Base-by-base conservation (phyloP, 1,284 basidiomycete genomes). In the Termitomyces sp. region DNA sequence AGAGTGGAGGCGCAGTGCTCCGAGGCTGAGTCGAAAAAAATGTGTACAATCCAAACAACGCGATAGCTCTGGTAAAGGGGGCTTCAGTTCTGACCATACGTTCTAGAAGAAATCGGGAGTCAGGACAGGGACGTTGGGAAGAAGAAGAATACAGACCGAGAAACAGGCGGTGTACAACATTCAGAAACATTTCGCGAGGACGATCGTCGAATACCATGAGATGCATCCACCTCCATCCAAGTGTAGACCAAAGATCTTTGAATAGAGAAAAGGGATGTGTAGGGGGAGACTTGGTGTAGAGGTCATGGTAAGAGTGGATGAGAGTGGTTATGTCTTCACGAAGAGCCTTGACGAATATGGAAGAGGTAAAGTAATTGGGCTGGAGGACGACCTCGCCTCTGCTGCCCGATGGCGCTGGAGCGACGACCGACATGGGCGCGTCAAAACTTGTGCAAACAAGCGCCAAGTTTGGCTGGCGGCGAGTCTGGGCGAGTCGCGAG, bases 341-440 rank as follows among this genome's bases (percentile, higher is more conserved):
- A n/a, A 86, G 73, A n/a, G 82, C 71, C 7, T 77, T 67, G 5
- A 88, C 81, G 67, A 83, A 91, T 24, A 85, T 65, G 0, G 85
- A 88, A 1, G 87, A 90, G 0, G 87, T 87, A 62, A 89, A 90
- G 66, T 86, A 90, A 19, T 75, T 71, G 0, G 86, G 86, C 63
- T 91, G 88, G 2, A 90, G 70, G 42, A 78, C 71, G 57, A 84
- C 66, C 26, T 84, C 79, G 12, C 88, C 85, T 9, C 83, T 77
- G 48, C 62, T 64, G 12, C 68, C 63, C 26, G 72, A 71, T 24
- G 73, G 69, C 31, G 73, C 65, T 49, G 72, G 69, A 45, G 65
- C 58, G 26, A 61, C 54, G 49, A 62, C 49, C 8, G 64, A 64
- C 68, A 71, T 68, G 51, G 38, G 21, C 43, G 19, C 7, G 45